Conservation (phyloP, 768 basidiomycete species). For the Suillus cothurnatus region DNA sequence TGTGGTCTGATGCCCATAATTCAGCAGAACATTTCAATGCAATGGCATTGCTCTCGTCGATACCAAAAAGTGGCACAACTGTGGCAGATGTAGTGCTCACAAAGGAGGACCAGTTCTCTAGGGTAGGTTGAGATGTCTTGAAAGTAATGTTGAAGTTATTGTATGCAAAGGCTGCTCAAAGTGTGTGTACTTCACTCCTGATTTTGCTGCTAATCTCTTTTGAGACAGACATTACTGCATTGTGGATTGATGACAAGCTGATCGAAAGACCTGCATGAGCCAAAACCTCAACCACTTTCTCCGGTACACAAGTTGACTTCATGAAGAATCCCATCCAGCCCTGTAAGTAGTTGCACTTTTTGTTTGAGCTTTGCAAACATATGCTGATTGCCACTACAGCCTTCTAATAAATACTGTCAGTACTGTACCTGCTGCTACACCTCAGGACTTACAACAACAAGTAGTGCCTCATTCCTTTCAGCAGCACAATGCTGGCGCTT, state of each 20-base stretch:
- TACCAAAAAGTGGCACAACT: background rate
- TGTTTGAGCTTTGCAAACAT: too few species aligned
- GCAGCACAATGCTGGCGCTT: too few species aligned
- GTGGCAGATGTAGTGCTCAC: background rate
- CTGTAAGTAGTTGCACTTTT: too few species aligned
- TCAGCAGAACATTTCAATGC: background rate
- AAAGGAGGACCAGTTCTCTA: background rate
- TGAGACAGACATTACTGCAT: constrained; percentile 31
- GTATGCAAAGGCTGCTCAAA: constrained; percentile 35
- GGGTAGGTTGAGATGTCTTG: constrained; percentile 24
- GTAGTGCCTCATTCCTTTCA: too few species aligned
- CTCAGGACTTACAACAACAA: too few species aligned
- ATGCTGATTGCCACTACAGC: too few species aligned
- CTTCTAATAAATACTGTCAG: too few species aligned
- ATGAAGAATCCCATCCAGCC: too few species aligned
- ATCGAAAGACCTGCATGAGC: constrained; percentile 35
- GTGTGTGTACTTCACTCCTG: constrained; percentile 24
- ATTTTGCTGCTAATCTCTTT: constrained; percentile 21
- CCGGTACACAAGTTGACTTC: too few species aligned
- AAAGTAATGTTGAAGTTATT: constrained; percentile 48
- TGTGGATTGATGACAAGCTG: constrained; percentile 27
- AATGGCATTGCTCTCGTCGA: background rate
- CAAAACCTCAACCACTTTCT: constrained; percentile 32
- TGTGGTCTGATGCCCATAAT: background rate
- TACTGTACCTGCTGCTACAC: too few species aligned